phyloP scores from a whole-genome alignment of 75 land plant species.

The Cunninghamia lanceolata region DNA sequence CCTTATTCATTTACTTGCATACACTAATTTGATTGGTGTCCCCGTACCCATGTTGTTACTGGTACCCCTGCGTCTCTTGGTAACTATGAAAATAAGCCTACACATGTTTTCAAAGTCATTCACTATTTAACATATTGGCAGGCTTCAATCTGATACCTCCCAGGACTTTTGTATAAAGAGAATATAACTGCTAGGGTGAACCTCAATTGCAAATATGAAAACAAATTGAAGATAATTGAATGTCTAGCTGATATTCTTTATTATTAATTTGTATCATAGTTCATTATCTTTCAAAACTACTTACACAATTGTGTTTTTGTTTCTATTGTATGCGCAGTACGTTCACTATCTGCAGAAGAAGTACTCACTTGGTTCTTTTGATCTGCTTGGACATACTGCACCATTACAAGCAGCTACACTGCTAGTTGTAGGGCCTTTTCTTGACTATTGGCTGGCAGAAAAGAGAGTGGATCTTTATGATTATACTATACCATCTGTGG shows the following conservation, averaged over 20 bases:
- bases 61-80: too few relatives aligned
- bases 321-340: conserved; percentile 47
- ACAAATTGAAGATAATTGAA: neutral
- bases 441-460: conserved; percentile 78
- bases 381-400: conserved; percentile 85
- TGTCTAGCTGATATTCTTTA: neutral
- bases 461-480: conserved; percentile 62
- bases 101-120: neutral
- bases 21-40: too few relatives aligned
- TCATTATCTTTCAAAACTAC: neutral
- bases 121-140: neutral
- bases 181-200: neutral
- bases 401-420: conserved; percentile 81
- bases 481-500: conserved; percentile 52
- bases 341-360: conserved; percentile 79
- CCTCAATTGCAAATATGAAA: neutral
- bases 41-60: too few relatives aligned
- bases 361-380: conserved; percentile 77
- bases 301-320: neutral
- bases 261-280: neutral
- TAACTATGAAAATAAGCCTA: neutral
- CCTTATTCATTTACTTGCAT: too few relatives aligned
- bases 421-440: conserved; percentile 66
- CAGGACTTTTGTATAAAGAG: neutral
- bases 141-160: neutral